Percentiles rank a stretch among this genome's conserved stretches.
Conservation (phyloP, 768 basidiomycete genomes). For the Roridomyces roridus region DNA sequence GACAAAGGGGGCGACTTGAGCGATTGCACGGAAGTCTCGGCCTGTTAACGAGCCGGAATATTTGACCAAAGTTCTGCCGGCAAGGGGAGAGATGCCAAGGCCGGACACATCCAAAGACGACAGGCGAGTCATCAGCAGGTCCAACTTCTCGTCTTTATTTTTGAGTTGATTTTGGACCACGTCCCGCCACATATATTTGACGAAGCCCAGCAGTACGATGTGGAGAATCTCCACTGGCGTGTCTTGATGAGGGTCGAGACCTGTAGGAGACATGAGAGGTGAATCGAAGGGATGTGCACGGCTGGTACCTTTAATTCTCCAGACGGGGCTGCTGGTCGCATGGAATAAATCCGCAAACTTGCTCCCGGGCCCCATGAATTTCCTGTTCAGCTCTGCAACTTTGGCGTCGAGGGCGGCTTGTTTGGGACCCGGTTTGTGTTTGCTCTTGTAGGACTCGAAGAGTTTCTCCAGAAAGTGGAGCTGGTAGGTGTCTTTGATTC, state of each 20-base stretch:
- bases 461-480: slow-evolving; percentile 31
- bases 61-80: slow-evolving; percentile 29
- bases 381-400: background rate
- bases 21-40: slow-evolving; percentile 37
- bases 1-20: slow-evolving; percentile 43
- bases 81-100: slow-evolving; percentile 35
- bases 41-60: slow-evolving; percentile 47
- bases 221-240: slow-evolving; percentile 46
- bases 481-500: slow-evolving; percentile 42
- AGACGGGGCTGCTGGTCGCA: slow-evolving; percentile 2
- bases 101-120: slow-evolving; percentile 37
- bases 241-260: slow-evolving; percentile 40
- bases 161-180: slow-evolving; percentile 29
- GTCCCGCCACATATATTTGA: slow-evolving; percentile 53
- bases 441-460: slow-evolving; percentile 25
- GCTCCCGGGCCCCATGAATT: too few relatives aligned
- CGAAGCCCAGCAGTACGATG: slow-evolving; percentile 39
- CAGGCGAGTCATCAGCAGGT: slow-evolving; percentile 32
- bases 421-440: slow-evolving; percentile 9
- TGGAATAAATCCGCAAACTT: background rate
- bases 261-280: slow-evolving; percentile 20
- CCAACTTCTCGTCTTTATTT: slow-evolving; percentile 30
- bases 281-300: background rate
- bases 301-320: slow-evolving; percentile 27
- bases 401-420: slow-evolving; percentile 5